Percentiles rank a stretch among this genome's conserved stretches.
phyloP scores from a whole-genome alignment of 225 moss, liverwort and hornwort genomes.

The Polytrichum formosum region DNA sequence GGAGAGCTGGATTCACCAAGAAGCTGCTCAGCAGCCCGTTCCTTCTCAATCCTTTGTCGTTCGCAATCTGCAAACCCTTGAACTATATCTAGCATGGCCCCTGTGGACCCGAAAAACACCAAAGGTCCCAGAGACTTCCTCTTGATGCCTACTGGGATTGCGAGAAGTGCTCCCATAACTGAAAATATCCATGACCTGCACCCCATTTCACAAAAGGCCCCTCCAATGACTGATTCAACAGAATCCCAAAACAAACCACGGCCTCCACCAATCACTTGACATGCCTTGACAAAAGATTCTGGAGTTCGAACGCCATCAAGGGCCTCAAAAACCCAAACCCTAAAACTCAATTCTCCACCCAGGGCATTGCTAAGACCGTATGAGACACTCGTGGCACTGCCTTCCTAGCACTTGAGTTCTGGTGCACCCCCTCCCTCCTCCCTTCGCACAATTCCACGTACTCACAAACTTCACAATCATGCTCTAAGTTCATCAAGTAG shows the following conservation, averaged over 20 bases:
- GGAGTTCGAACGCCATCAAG: neutral
- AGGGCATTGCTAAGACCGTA: neutral
- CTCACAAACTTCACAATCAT: too few species aligned
- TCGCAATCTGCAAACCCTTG: slow-evolving; percentile 78
- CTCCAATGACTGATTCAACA: too few species aligned
- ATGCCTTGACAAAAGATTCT: too few species aligned
- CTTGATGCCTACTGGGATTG: slow-evolving; percentile 74
- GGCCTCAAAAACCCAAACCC: slow-evolving; percentile 1
- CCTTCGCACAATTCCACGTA: too few species aligned
- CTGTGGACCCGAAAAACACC: slow-evolving; percentile 83
- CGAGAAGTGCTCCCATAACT: slow-evolving; percentile 59
- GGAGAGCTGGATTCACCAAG: slow-evolving; percentile 9
- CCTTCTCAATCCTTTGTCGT: slow-evolving; percentile 58
- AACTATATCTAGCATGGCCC: slow-evolving; percentile 90
- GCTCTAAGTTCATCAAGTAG: too few species aligned
- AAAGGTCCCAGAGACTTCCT: slow-evolving; percentile 73
- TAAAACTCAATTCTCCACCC: neutral
- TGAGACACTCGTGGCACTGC: too few species aligned
- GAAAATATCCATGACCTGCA: slow-evolving; percentile 89
- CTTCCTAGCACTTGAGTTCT: too few species aligned
- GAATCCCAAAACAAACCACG: too few species aligned
- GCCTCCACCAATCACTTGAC: neutral
- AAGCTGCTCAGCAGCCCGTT: slow-evolving; percentile 34
- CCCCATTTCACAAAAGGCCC: neutral
- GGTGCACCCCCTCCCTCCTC: too few species aligned